A percentile compares a stretch with the other conserved stretches of the same genome.
Evolutionary conservation across 169 alveolate species (phyloP).

Genomic region (Babesia divergens): DNA sequence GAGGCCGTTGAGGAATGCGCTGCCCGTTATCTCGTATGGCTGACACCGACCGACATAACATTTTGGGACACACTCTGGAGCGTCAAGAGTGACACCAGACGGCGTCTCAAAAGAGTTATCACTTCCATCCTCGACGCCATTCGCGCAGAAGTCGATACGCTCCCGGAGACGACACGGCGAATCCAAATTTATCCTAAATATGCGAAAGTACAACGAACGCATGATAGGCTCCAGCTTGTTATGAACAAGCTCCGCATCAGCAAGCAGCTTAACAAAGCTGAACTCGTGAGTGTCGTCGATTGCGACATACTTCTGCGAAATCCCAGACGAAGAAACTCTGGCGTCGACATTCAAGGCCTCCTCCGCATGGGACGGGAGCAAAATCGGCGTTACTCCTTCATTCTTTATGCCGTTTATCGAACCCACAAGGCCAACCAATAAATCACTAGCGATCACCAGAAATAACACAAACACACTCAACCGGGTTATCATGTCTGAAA

Average conservation of each 20-base stretch:
- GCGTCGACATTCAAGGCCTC: background rate
- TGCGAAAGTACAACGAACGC: conserved; percentile 53
- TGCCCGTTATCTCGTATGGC: conserved; percentile 22
- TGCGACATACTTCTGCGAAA: background rate
- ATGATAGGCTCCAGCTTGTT: conserved; percentile 29
- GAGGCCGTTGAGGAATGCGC: conserved; percentile 7
- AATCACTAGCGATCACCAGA: background rate
- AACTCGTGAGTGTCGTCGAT: background rate
- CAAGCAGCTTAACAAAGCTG: conserved; percentile 28
- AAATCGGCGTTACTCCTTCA: conserved; percentile 12
- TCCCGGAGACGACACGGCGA: conserved; percentile 39
- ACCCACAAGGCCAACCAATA: background rate
- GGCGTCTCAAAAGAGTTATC: background rate
- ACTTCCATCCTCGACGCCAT: conserved; percentile 9
- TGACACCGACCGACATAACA: conserved; percentile 63
- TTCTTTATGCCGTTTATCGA: conserved; percentile 17
- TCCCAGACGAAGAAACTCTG: background rate
- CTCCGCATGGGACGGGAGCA: conserved; percentile 22
- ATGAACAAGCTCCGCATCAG: conserved; percentile 59
- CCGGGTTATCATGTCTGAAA: background rate
- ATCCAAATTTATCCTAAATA: conserved; percentile 51
- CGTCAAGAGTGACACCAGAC: background rate
- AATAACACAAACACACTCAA: background rate
- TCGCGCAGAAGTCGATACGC: conserved; percentile 41
- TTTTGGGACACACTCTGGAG: conserved; percentile 10